Base-by-base conservation (phyloP, 2,329 filamentous ascomycete species). In the Colletotrichum musicola region DNA sequence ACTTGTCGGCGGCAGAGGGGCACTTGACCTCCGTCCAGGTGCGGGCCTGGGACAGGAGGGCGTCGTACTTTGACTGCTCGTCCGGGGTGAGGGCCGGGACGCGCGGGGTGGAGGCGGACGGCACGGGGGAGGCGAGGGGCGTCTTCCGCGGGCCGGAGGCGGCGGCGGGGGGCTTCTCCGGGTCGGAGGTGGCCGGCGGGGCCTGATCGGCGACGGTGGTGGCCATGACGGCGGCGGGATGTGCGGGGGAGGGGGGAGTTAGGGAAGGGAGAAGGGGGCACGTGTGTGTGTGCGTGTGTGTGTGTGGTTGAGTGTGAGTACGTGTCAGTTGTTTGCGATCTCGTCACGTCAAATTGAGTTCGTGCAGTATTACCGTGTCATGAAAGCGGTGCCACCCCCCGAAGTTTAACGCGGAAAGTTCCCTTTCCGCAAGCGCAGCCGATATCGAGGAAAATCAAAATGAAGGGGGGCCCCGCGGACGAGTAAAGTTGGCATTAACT, bases 61-160 rank as follows among this genome's bases (percentile, higher is more conserved):
- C 83, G 50, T 91, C 88, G 82, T 98, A 98, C 82, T 97, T 98
- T 72, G 85, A 78, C 77, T 93, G 82, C 81, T 98, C 93, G 42
- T 97, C 94, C 10, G 87, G 76, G 12, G 90, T 94, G 74, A 98
- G 87, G 66, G 86, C 79, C 6, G 88, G 79, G 10, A 85, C 84
- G 6, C 88, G 77, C 13, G 82, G 77, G 3, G 92, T 89, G 66
- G 86, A 88, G 77, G 87, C 86, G 42, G 82, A 81, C 2, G 90
- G 81, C 2, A 86, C 79, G 2, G 91, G 90, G 9, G 79, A 76
- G n/a, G 81, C 78, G 71, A 93, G 84, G 40, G 90, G 91, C 50
- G 85, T 90, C 74, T 82, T 82, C 50, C 83, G 73, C 7, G 76
- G 67, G 44, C 53, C 67, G 47, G 61, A 9, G 10, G 59, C 20